Base-by-base conservation (phyloP, 2,329 filamentous ascomycete species). In the Amesomyces nigricolor region DNA sequence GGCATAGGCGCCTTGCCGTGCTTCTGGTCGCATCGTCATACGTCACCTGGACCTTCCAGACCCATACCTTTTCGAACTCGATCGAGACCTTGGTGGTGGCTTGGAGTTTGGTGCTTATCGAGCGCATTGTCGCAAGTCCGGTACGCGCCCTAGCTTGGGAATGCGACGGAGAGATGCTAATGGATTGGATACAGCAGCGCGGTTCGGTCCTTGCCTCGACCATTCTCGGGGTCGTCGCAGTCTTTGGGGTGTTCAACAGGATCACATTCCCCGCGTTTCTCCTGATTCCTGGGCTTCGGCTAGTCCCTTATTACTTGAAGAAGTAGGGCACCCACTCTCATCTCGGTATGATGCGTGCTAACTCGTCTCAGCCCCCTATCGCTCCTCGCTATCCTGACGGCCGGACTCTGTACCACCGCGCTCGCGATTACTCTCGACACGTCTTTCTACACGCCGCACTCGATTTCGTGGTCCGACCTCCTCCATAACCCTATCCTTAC, bases 31-130 rank as follows among this genome's bases (percentile, higher is more conserved):
- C 92, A 45, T 97, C 92, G 29, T 96, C 91, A 26, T 99, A 97
- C 73, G 92, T 96, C 64, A 99, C 94, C 47, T 99, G 94, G 92
- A 96, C 92, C 44, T 96, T 92, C 73, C 94, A 99, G 73, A 94
- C 90, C 16, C 94, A 99, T 72, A 97, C 94, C 11, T 97, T 99
- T 71, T 97, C 92, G 60, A 99, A 99, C 73, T 95, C 92, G 59
- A 81, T 97, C 62, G 94, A 99, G 75, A 97, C 94, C 2, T 76
- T 99, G 64, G 80, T 92, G 49, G 91, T 99, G 50, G 82, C 89
- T 52, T 99, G 94, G 94, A 91, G 88, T 66, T 74, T 99, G 70
- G 91, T 97, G 47, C 74, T 99, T 70, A 91, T 96, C 59, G 85
- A 89, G 71, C 86, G 92, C 68, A 94, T 97, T 63, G 78, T 87